phyloP scores from a whole-genome alignment of 1,139 yeast species.

The Protomyces macrosporus region DNA sequence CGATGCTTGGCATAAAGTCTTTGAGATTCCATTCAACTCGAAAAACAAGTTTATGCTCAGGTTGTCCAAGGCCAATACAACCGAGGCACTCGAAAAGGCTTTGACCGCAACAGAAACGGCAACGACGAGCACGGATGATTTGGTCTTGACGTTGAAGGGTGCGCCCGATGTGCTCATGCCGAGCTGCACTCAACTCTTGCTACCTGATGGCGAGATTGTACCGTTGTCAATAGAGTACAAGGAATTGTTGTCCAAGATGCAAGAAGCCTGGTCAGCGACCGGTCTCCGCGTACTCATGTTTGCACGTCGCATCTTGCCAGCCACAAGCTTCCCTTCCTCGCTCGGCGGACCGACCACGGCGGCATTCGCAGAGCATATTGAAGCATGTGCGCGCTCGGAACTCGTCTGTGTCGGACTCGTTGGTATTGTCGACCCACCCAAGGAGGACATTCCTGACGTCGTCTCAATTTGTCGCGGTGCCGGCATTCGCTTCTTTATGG shows the following conservation, averaged over 20 bases:
- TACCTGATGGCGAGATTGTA: constrained; percentile 31
- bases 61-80: constrained; percentile 34
- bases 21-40: constrained; percentile 47
- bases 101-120: constrained; percentile 8
- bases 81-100: constrained; percentile 46
- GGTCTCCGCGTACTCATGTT: constrained; percentile 48
- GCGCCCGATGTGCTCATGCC: constrained; percentile 49
- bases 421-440: constrained; percentile 52
- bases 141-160: constrained; percentile 45
- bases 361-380: constrained; percentile 31
- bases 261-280: constrained; percentile 43
- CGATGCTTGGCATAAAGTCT: constrained; percentile 35
- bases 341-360: constrained; percentile 8
- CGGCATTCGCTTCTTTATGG: constrained; percentile 50
- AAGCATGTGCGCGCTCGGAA: constrained; percentile 27
- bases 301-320: constrained; percentile 31
- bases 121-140: constrained; percentile 40
- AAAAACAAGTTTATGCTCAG: constrained; percentile 47
- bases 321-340: neutral
- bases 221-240: constrained; percentile 31
- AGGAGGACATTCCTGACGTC: constrained; percentile 45
- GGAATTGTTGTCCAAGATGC: constrained; percentile 37
- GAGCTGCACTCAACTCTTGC: constrained; percentile 38
- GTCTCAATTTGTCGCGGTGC: constrained; percentile 45
- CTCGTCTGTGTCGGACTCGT: constrained; percentile 44